These are phyloP conservation scores for Gelatoporia subvermispora DNA, from an alignment of 768 basidiomycete species.

Conservation along the genomic window DNA sequence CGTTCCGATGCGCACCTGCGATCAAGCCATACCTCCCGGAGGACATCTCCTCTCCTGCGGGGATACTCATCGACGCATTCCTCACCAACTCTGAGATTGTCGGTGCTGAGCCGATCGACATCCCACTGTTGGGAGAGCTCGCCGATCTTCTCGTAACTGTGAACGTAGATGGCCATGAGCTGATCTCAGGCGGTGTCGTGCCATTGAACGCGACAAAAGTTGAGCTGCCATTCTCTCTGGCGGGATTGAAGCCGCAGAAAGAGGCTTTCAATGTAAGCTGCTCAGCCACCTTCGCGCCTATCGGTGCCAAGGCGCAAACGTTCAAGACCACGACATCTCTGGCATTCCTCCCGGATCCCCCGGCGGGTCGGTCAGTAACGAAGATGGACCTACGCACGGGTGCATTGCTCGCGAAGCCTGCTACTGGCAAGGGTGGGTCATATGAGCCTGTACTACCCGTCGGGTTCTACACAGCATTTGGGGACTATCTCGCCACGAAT, in stretches of 20 bases:
- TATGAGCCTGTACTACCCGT: conserved; percentile 53
- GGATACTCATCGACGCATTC: conserved; percentile 35
- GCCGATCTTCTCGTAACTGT: conserved; percentile 25
- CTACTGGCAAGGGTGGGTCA: conserved; percentile 10
- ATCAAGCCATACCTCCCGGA: conserved; percentile 44
- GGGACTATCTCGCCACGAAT: conserved; percentile 48
- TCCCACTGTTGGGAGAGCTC: conserved; percentile 9
- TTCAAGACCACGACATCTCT: conserved; percentile 30
- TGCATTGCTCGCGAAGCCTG: conserved; percentile 35
- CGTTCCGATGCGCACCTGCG: conserved; percentile 42
- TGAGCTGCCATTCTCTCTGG: conserved; percentile 31
- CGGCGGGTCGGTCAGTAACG: conserved; percentile 34
- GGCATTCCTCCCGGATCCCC: conserved; percentile 36
- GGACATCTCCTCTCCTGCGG: conserved; percentile 25
- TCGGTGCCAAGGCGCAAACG: conserved; percentile 17
- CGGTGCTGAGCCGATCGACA: conserved; percentile 29
- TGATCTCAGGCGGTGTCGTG: conserved; percentile 23
- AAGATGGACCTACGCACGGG: conserved; percentile 47
- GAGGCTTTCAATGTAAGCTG: conserved; percentile 31
- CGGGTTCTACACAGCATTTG: conserved; percentile 69
- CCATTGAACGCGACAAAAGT: conserved; percentile 34
- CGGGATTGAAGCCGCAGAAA: conserved; percentile 23
- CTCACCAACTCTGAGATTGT: conserved; percentile 31
- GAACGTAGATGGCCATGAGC: conserved; percentile 19
- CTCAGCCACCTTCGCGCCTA: conserved; percentile 22